phyloP scores from a whole-genome alignment of 2,329 filamentous ascomycete genomes.

The Gliomastix tumulicola region DNA sequence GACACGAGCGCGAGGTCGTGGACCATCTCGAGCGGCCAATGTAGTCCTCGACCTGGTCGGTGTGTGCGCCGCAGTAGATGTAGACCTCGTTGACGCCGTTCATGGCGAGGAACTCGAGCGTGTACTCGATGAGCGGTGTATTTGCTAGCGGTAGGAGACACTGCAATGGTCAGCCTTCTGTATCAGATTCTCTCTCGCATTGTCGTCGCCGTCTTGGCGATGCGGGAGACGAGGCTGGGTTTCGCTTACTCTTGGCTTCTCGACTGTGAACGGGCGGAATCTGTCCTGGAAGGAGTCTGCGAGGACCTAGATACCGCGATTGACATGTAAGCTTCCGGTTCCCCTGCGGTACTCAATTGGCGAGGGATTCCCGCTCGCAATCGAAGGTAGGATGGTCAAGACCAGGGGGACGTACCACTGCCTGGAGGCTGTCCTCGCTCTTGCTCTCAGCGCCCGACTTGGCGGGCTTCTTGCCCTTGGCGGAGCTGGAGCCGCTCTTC shows the following conservation, averaged over 20 bases:
- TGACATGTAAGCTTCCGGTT: too few relatives aligned
- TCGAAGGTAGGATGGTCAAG: too few relatives aligned
- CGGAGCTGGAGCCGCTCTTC: conserved; percentile 26
- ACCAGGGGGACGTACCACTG: conserved; percentile 45
- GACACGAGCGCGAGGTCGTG: conserved; percentile 42
- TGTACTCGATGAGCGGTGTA: conserved; percentile 93
- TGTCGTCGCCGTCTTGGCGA: too few relatives aligned
- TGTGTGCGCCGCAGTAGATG: conserved; percentile 84
- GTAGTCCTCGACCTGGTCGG: conserved; percentile 80
- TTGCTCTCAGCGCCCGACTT: conserved; percentile 46
- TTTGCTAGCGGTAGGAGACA: conserved; percentile 92
- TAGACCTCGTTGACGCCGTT: conserved; percentile 92
- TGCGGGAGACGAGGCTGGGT: too few relatives aligned
- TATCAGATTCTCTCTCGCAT: neutral
- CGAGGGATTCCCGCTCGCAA: too few relatives aligned
- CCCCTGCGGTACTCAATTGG: too few relatives aligned
- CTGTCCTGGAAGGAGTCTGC: conserved; percentile 92
- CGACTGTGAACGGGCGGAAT: conserved; percentile 83
- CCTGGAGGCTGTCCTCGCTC: conserved; percentile 51
- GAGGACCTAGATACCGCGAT: conserved; percentile 72
- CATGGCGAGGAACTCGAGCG: conserved; percentile 90
- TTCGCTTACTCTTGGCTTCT: conserved; percentile 75
- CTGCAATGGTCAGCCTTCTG: conserved; percentile 33
- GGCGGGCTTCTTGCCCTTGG: conserved; percentile 46
- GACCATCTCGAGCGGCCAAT: conserved; percentile 72